Evolutionary conservation across 805 yeast genomes (phyloP), one percentile per base, ranked within the genome.

Genomic region (Torulaspora microellipsoides): DNA sequence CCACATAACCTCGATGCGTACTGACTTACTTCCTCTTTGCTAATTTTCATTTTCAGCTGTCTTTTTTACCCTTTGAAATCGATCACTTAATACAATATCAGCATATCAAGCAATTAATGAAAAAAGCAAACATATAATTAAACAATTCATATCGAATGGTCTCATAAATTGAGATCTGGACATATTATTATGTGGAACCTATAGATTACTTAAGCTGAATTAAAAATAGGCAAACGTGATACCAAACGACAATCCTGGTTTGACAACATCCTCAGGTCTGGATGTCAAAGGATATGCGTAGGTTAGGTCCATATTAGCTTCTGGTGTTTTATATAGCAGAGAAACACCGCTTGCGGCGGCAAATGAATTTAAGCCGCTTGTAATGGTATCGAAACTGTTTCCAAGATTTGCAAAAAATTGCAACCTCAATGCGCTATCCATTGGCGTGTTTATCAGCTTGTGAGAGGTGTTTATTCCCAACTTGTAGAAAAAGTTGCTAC

Each of bases 331-430:
- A 56, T 80, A 81, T 3, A 72, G 58, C 14, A 80, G 49, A 14
- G 85, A 85, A 27, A 77, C 42, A 31, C 81, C 80, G 1, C 72
- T 64, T 8, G 77, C 64, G 2, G 70, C 59, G 0, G 80, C 74
- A 27, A n/a, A 47, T 48, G 46, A 55, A 32, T 7, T 52, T 40
- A 42, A 56, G 38, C 13, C 49, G 41, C 15, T 52, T 34, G 31
- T 53, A 43, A 15, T 53, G 31, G 32, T 58, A 38, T 43, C 52
- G 27, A 49, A 50, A 9, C 46, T 72, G 42, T 76, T 75, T 14
- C 91, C 95, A 15, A 77, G 72, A 52, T 76, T 71, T 31, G 77
- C 59, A 42, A 81, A 80, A n/a, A 71, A 65, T 55, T 83, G 86
- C n/a, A 83, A 54, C 48, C 80, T 71, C 27, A 81, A 55, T n/a